Percentiles rank a stretch among this genome's conserved stretches.
phyloP scores from a whole-genome alignment of 1,284 basidiomycete genomes.

The Meira nashicola region DNA sequence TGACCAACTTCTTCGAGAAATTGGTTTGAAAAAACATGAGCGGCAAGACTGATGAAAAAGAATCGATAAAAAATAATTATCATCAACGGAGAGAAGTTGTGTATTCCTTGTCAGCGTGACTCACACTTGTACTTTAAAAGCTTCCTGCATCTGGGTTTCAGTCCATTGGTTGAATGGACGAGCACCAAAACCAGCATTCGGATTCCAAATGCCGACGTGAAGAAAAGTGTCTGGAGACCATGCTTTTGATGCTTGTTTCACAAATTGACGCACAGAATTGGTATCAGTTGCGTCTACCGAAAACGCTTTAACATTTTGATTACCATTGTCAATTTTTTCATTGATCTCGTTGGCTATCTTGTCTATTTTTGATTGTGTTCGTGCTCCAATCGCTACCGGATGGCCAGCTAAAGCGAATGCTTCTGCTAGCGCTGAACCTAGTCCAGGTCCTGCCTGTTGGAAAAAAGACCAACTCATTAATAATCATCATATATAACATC shows the following conservation, averaged over 20 bases:
- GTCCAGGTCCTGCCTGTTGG: slow-evolving; percentile 7
- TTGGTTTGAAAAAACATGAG: slow-evolving; percentile 2
- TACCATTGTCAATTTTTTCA: not conserved
- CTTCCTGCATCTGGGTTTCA: slow-evolving; percentile 1
- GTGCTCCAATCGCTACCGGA: slow-evolving; percentile 7
- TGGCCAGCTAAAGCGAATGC: slow-evolving; percentile 3
- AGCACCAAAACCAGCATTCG: slow-evolving; percentile 5
- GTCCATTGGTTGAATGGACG: slow-evolving; percentile 1
- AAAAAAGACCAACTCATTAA: too few relatives aligned
- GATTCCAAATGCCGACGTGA: slow-evolving; percentile 9
- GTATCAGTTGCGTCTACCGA: not conserved
- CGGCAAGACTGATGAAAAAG: slow-evolving; percentile 8
- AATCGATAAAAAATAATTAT: not conserved
- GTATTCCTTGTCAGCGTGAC: not conserved
- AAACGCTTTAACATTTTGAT: slow-evolving; percentile 4
- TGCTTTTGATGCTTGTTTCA: not conserved
- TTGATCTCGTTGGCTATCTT: slow-evolving; percentile 3
- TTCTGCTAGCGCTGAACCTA: slow-evolving; percentile 3
- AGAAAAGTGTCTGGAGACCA: slow-evolving; percentile 1
- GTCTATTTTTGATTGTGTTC: not conserved
- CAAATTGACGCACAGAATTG: not conserved
- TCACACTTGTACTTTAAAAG: slow-evolving; percentile 9
- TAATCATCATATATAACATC: not conserved
- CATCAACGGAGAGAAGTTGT: not conserved
- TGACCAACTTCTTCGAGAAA: not conserved